A percentile compares a stretch with the other conserved stretches of the same genome.
Evolutionary conservation across 805 yeast species (phyloP).

Genomic region (Suhomyces xylopsoci): DNA sequence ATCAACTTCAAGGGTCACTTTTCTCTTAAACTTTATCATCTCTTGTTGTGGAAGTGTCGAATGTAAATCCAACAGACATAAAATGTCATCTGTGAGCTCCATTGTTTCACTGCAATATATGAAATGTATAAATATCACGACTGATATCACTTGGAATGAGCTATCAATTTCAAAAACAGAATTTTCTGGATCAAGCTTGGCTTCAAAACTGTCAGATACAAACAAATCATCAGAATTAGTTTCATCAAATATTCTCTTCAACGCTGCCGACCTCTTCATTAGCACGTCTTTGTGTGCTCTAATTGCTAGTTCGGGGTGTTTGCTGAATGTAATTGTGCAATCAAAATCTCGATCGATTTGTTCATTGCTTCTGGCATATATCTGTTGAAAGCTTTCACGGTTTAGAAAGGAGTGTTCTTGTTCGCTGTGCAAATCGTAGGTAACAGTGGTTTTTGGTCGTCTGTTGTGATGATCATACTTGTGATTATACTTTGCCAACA

Average conservation of each 20-base stretch:
- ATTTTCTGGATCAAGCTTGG: constrained; percentile 15
- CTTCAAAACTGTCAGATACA: constrained; percentile 22
- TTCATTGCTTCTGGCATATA: neutral
- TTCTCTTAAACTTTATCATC: neutral
- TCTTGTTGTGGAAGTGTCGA: neutral
- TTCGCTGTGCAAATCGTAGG: neutral
- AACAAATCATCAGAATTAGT: constrained; percentile 15
- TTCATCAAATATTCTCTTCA: constrained; percentile 20
- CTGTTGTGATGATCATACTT: neutral
- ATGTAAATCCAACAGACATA: neutral
- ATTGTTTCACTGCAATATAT: constrained; percentile 31
- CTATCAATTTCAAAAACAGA: constrained; percentile 18
- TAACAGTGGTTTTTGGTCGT: neutral
- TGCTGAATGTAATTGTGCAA: constrained; percentile 25
- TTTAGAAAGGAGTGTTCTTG: neutral
- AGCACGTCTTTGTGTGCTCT: constrained; percentile 38
- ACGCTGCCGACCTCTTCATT: constrained; percentile 26
- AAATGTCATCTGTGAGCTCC: constrained; percentile 1
- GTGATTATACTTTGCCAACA: neutral
- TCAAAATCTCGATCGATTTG: constrained; percentile 31
- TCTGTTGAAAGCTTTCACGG: neutral
- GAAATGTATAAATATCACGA: constrained; percentile 41
- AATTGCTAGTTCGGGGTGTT: constrained; percentile 20
- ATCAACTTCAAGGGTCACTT: constrained; percentile 7
- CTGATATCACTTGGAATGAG: constrained; percentile 31